Evolutionary conservation across 2,329 filamentous ascomycete species (phyloP), one percentile per base, ranked within the genome.

Genomic region (Claviceps sp.): DNA sequence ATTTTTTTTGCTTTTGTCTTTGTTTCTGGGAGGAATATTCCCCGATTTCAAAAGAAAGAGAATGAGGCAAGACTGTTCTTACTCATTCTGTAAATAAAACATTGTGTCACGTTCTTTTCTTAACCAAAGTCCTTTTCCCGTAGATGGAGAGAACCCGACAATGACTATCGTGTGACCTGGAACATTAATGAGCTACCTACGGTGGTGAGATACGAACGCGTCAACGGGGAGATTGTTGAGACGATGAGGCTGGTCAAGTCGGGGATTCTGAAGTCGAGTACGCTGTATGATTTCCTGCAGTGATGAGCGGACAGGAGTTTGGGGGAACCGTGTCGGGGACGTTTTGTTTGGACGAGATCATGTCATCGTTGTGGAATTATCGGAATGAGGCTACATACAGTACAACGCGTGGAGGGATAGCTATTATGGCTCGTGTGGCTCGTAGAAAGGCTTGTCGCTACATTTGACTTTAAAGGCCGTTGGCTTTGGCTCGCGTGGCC

Each of bases 81-180:
- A 34, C 30, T 34, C 30, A 30, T 34, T 34, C 30, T 34, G 8
- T 43, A 43, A 9, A 14, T 37, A 34, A 43, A 26, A 26, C 7
- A n/a, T 22, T 42, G 18, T 18, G 3, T 46, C 20, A 13, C 20
- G 14, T 46, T 34, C 7, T 34, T 34, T 34, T 46, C 11, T 47
- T 40, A 24, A 24, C 36, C 14, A 24, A 18, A 24, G 4, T 22
- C 20, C 16, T 20, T 30, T 34, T 41, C 30, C 37, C 40, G 16
- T 51, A 70, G 68, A 47, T 70, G 68, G 68, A 67, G 51, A 26
- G 55, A 64, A 20, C 58, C 55, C 2, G 54, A 57, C 5, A 70
- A 70, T 50, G 51, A 61, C 14, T 68, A 60, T 51, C 62, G 67
- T 5, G 65, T 60, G 7, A 59, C 60, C 18, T 70, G 68, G 67